Base-by-base conservation (phyloP, 169 alveolate genomes). In the Neospora caninum region DNA sequence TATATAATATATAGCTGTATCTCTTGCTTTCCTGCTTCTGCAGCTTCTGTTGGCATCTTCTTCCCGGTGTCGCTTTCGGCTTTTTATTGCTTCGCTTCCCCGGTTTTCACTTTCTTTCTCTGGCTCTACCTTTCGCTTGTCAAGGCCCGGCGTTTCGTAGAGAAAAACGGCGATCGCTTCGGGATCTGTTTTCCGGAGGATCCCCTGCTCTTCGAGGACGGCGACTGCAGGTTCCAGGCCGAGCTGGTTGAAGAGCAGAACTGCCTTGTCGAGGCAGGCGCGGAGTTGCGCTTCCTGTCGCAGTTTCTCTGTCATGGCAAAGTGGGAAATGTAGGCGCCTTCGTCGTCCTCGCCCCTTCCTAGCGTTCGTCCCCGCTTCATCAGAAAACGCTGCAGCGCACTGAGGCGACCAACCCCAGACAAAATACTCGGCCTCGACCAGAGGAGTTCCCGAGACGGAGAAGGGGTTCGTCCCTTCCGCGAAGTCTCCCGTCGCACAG, bases 241-340 rank as follows among this genome's bases (percentile, higher is more conserved):
- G 9, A 64, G 88, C 18, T 93, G 91, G 53, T 93, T 93, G 43
- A 93, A 93, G 41, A 93, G 70, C 41, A 93, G 93, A 31, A 93
- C 95, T 13, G 95, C 95, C 38, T 93, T 80, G 73, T 93, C 95
- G 31, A 93, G 82, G 29, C 82, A 80, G 22, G 95, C 95, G 20
- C 91, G 70, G 7, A 82, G n/a, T 18, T 84, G 86, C 49, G 94
- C 92, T 49, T 92, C 89, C 73, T 86, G 80, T 36, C 73, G 10
- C 49, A 92, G 91, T n/a, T 41, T 88, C 38, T 89, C 88, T 73
- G 78, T 89, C 93, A 89, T 89, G 39, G 70, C 93, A 22, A 83
- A 89, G 88, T 89, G 93, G 39, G 88, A 67, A 34, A 83, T n/a
- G 27, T 86, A 67, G 0, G 41, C 88, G 45, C 31, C 49, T 2